These are phyloP conservation scores for Cyberlindnera subsufficiens DNA, from an alignment of 805 yeast species.

Conservation along the genomic window DNA sequence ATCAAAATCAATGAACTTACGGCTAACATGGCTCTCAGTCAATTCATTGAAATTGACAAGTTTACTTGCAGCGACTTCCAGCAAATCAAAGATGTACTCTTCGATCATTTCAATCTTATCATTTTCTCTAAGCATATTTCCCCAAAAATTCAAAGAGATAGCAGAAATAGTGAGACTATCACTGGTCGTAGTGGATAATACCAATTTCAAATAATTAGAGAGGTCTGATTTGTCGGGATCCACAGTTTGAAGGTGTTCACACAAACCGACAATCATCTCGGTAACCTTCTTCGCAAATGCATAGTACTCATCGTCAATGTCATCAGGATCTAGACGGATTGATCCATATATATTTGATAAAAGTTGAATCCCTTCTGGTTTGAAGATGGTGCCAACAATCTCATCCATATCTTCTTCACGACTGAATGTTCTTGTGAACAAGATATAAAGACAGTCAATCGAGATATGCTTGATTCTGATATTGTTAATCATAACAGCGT, in stretches of 20 bases:
- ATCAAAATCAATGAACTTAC: constrained; percentile 70
- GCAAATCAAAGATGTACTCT: constrained; percentile 54
- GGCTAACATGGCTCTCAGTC: constrained; percentile 58
- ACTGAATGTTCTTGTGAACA: constrained; percentile 74
- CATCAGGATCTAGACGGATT: constrained; percentile 52
- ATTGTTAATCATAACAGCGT: constrained; percentile 51
- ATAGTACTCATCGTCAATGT: constrained; percentile 73
- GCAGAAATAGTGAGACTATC: constrained; percentile 89
- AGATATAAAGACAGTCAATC: constrained; percentile 83
- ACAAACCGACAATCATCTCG: constrained; percentile 84
- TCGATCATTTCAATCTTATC: constrained; percentile 48
- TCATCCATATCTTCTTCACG: constrained; percentile 64
- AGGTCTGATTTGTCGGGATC: constrained; percentile 49
- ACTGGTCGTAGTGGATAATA: constrained; percentile 75
- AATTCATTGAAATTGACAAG: constrained; percentile 66
- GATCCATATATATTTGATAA: constrained; percentile 57
- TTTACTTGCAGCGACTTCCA: constrained; percentile 74
- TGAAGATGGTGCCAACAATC: constrained; percentile 74
- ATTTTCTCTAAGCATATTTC: constrained; percentile 78
- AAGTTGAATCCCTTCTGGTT: constrained; percentile 65
- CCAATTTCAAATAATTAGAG: constrained; percentile 62
- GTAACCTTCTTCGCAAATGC: constrained; percentile 83
- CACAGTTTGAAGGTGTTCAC: constrained; percentile 63
- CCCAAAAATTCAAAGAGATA: constrained; percentile 90
- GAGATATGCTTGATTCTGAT: constrained; percentile 74